Evolutionary conservation across 768 basidiomycete genomes (phyloP), one percentile per base, ranked within the genome.

Genomic region (Lactarius quietus): DNA sequence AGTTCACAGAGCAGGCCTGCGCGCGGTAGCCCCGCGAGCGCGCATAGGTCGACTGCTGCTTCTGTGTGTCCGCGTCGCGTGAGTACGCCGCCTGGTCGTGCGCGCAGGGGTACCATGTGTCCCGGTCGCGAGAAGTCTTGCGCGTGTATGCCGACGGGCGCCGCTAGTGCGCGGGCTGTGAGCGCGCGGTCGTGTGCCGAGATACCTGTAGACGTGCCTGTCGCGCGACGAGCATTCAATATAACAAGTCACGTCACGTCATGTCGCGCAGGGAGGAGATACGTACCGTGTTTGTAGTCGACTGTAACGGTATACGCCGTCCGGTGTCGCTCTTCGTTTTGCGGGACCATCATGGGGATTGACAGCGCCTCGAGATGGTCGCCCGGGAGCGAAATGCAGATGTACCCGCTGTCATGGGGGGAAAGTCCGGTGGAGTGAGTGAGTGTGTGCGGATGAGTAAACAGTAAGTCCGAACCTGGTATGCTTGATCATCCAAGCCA

Each of bases 401-500:
- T 88, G 78, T 92, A 98, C 1, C 97, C 96, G 73, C 97, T 98
- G 72, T 9, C 31, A 3, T n/a, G 23, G 15, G 52, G 9, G n/a
- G 6, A 31, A 60, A 53, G 51, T 58, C 57, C 64, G 71, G 65
- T n/a, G n/a, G n/a, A n/a, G n/a, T n/a, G n/a, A n/a, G n/a, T 61
- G 38, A 39, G 61, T 17, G 56, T 39, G 12, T 61, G 28, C 38
- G 20, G 51, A 23, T 18, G 35, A 9, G 17, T 7, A 33, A 18
- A 0, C 10, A n/a, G n/a, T 43, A 35, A 28, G 18, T 43, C 75
- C 84, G 65, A 59, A 95, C 96, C 94, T 97, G 0, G 94, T 93
- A 74, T 95, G 88, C 73, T 90, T 90, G 74, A 99, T 95, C 84
- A 99, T 90, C 93, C 93, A 99, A 1, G 97, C 96, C 97, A 99